Conservation (phyloP, 345 rosid species). For the Populus euphratica region DNA sequence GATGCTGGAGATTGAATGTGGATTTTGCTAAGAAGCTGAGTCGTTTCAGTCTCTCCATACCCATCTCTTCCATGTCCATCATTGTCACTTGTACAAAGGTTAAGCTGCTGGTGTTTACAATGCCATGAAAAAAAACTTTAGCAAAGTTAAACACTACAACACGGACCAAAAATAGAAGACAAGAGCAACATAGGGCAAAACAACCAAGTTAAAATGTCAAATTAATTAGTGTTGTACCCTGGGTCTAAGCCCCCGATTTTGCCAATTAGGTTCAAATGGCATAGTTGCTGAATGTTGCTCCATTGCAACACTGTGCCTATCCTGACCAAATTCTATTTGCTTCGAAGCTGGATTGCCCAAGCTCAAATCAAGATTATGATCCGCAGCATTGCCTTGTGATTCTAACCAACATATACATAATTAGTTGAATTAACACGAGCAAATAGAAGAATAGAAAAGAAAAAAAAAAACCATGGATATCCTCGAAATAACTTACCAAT, state of each 20-base stretch:
- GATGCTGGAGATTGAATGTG: constrained; percentile 48
- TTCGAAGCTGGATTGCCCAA: constrained; percentile 55
- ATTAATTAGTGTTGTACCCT: constrained; percentile 29
- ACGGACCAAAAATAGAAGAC: background rate
- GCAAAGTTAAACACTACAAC: background rate
- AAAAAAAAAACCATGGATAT: background rate
- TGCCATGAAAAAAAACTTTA: background rate
- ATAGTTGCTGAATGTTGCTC: constrained; percentile 29
- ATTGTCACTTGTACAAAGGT: constrained; percentile 22
- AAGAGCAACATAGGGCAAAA: background rate
- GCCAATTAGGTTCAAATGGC: constrained; percentile 41
- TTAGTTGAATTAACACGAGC: background rate
- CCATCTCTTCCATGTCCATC: constrained; percentile 27
- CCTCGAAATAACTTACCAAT: constrained; percentile 30
- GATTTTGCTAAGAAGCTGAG: constrained; percentile 53
- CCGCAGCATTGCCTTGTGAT: constrained; percentile 45
- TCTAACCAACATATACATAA: constrained; percentile 22
- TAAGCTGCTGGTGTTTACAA: constrained; percentile 12
- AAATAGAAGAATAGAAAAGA: background rate
- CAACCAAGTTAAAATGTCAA: background rate
- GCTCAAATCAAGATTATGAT: constrained; percentile 79
- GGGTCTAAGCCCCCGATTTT: constrained; percentile 32
- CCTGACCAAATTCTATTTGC: constrained; percentile 21
- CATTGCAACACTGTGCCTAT: constrained; percentile 18
- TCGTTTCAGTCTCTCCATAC: constrained; percentile 44